A percentile compares a stretch with the other conserved stretches of the same genome.
phyloP scores from a whole-genome alignment of 2,329 filamentous ascomycete genomes.

The Aspergillus sp. region DNA sequence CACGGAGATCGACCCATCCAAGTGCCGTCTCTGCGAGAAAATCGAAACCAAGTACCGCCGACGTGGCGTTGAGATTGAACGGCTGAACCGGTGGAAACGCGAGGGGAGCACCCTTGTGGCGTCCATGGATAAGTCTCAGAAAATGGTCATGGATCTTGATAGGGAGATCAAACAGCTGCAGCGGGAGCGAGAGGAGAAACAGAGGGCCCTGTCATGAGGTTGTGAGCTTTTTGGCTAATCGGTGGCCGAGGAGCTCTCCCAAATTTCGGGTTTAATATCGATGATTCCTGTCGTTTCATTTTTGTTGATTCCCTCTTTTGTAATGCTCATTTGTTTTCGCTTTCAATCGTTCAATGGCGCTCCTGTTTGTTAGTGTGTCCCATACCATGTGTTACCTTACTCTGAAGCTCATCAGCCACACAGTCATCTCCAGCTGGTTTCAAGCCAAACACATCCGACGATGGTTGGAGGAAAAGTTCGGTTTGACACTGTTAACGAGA shows the following conservation, averaged over 20 bases:
- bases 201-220: conserved; percentile 28
- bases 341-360: conserved; percentile 9
- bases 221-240: neutral
- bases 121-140: conserved; percentile 65
- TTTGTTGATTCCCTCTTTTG: conserved; percentile 22
- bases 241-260: neutral
- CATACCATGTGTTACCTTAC: conserved; percentile 20
- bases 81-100: conserved; percentile 73
- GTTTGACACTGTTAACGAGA: conserved; percentile 5
- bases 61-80: conserved; percentile 69
- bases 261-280: conserved; percentile 13
- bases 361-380: conserved; percentile 27
- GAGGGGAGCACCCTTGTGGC: conserved; percentile 64
- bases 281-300: conserved; percentile 21
- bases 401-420: conserved; percentile 23
- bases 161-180: conserved; percentile 67
- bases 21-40: conserved; percentile 85
- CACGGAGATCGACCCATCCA: conserved; percentile 62
- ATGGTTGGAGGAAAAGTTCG: conserved; percentile 26
- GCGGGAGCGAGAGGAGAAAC: conserved; percentile 52
- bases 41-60: conserved; percentile 81
- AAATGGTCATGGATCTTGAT: conserved; percentile 71
- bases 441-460: conserved; percentile 14
- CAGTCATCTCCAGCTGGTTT: conserved; percentile 28
- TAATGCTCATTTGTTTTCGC: conserved; percentile 15